phyloP scores from a whole-genome alignment of 495 filamentous ascomycete genomes.

The Hypoxylon trugodes region DNA sequence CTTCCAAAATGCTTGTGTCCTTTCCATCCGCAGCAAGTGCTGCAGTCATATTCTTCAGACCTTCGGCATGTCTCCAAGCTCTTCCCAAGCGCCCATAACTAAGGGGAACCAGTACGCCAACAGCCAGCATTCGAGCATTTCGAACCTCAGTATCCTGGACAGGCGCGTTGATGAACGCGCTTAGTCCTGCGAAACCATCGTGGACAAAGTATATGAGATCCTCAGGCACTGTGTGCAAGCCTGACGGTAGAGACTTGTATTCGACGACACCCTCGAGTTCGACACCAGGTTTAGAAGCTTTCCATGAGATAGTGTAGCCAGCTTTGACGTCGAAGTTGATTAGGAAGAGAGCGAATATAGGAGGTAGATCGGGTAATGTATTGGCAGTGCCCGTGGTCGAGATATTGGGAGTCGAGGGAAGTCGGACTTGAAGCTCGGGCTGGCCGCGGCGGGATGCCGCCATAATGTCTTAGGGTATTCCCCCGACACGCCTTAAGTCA shows the following conservation, averaged over 20 bases:
- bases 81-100: slow-evolving; percentile 87
- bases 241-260: slow-evolving; percentile 92
- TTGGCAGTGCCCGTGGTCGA: slow-evolving; percentile 36
- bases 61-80: slow-evolving; percentile 86
- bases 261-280: slow-evolving; percentile 90
- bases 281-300: slow-evolving; percentile 73
- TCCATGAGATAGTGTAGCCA: slow-evolving; percentile 89
- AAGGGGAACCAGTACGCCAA: slow-evolving; percentile 86
- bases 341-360: slow-evolving; percentile 83
- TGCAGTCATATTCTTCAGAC: slow-evolving; percentile 77
- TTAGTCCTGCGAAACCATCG: slow-evolving; percentile 83
- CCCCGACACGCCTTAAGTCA: background rate
- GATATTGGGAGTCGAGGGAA: slow-evolving; percentile 42
- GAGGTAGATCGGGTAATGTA: slow-evolving; percentile 68
- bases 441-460: slow-evolving; percentile 61
- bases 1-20: slow-evolving; percentile 69
- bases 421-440: slow-evolving; percentile 56
- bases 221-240: slow-evolving; percentile 85
- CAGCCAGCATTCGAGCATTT: slow-evolving; percentile 91
- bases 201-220: slow-evolving; percentile 96
- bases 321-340: slow-evolving; percentile 88
- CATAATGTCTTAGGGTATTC: slow-evolving; percentile 46
- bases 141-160: slow-evolving; percentile 77
- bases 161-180: slow-evolving; percentile 88
- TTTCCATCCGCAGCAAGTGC: slow-evolving; percentile 61